Base-by-base conservation (phyloP, 2,329 filamentous ascomycete species). In the Aspergillus felis region DNA sequence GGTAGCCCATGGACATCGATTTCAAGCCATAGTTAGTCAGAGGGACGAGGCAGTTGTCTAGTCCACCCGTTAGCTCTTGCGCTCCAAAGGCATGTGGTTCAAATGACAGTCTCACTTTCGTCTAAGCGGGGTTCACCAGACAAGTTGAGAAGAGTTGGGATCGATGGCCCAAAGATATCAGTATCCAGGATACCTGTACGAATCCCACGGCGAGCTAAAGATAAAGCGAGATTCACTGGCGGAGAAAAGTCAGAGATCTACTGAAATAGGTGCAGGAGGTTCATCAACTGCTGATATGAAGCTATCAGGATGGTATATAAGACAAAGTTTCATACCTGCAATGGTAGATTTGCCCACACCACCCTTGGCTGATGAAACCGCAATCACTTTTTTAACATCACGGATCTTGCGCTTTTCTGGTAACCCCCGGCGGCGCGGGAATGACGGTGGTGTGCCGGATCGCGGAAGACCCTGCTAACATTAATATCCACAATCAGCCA, bases 311-410 rank as follows among this genome's bases (percentile, higher is more conserved):
- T 38, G 9, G 3, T 4, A 41, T 12, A 22, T 10, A 24, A 46
- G 51, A 10, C 10, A 44, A 55, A 17, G 55, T 10, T 38, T 73
- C 76, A 53, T 68, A 90, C 90, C 89, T 58, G 93, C 88, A 48
- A 97, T 87, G 7, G 94, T 99, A 65, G 91, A 96, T 73, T 99
- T 99, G 1, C 94, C 94, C 0, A 99, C 94, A n/a, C 94, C 94
- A 2, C 94, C 94, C 71, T 99, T 99, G 14, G 94, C 94, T 1
- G 92, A 97, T 3, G 92, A 96, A 14, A 99, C 91, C n/a, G 92
- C 92, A 58, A 99, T 85, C n/a, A 97, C 87, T 72, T 96, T 96
- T 63, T 86, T 84, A 25, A 99, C 93, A 71, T 92, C 87, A 27
- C 84, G 83, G 65, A 99, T 96, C 65, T 85, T 87, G 63, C 91